A percentile compares a stretch with the other conserved stretches of the same genome.
These are phyloP conservation scores for Cyclocybe cylindracea DNA, from an alignment of 768 basidiomycete genomes.

Conservation along the genomic window DNA sequence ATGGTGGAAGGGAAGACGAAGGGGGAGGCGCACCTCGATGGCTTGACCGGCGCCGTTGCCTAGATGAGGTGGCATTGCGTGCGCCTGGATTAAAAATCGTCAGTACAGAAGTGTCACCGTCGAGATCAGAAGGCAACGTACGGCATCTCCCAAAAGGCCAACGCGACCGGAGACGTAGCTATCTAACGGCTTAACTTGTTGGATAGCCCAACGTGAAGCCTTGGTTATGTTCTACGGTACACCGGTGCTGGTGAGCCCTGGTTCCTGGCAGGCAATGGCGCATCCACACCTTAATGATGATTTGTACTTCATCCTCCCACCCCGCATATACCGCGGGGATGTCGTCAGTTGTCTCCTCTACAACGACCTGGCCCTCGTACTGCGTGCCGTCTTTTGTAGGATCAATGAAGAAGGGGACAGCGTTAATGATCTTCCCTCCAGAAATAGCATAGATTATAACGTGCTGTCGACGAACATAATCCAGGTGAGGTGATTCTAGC, in stretches of 20 bases:
- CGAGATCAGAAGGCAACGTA: conserved; percentile 16
- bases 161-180: conserved; percentile 48
- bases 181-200: conserved; percentile 48
- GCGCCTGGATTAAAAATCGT: conserved; percentile 29
- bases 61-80: conserved; percentile 51
- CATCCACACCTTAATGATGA: conserved; percentile 46
- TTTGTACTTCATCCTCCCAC: conserved; percentile 62
- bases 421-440: conserved; percentile 54
- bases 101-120: not conserved
- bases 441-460: conserved; percentile 60
- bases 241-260: not conserved
- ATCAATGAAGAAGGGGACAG: conserved; percentile 51
- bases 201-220: conserved; percentile 60
- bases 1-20: conserved; percentile 23
- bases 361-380: conserved; percentile 48
- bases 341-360: conserved; percentile 41
- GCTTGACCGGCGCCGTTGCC: conserved; percentile 56
- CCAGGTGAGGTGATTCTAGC: not conserved
- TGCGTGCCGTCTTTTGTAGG: conserved; percentile 48
- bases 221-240: conserved; percentile 45
- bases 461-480: conserved; percentile 36
- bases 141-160: conserved; percentile 48
- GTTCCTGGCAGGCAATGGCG: not conserved
- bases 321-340: conserved; percentile 40
- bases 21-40: conserved; percentile 37